Evolutionary conservation across 805 yeast species (phyloP).

Genomic region (Cyberlindnera bimundalis): DNA sequence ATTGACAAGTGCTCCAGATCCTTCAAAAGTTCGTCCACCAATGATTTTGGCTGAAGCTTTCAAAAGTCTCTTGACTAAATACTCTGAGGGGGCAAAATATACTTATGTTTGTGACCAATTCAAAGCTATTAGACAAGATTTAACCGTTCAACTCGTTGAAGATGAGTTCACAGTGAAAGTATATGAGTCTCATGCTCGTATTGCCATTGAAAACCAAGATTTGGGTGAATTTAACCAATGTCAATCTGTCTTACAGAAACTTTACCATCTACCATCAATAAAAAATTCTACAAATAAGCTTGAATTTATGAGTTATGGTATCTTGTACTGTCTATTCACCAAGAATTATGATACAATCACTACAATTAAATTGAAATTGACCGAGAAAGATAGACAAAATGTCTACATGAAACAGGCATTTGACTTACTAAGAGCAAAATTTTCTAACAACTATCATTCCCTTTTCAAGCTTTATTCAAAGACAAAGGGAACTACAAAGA

Average conservation of each 20-base stretch:
- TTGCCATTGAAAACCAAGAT: conserved; percentile 82
- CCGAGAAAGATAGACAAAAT: conserved; percentile 24
- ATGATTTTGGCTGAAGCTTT: conserved; percentile 56
- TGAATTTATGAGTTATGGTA: conserved; percentile 72
- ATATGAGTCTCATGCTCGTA: conserved; percentile 80
- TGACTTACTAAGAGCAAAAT: conserved; percentile 29
- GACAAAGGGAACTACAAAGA: conserved; percentile 41
- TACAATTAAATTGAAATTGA: conserved; percentile 42
- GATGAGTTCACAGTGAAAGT: conserved; percentile 72
- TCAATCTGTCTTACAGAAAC: conserved; percentile 68
- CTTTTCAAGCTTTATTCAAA: conserved; percentile 43
- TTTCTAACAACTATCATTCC: conserved; percentile 47
- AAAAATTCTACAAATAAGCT: conserved; percentile 37
- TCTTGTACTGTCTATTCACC: conserved; percentile 73
- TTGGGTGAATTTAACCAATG: conserved; percentile 96
- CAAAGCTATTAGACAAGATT: conserved; percentile 88
- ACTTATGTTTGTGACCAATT: conserved; percentile 84
- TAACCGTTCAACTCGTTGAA: conserved; percentile 86
- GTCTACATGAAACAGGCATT: conserved; percentile 26
- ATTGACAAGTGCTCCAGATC: conserved; percentile 89
- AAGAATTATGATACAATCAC: conserved; percentile 43
- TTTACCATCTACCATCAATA: conserved; percentile 48
- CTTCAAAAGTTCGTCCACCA: conserved; percentile 75
- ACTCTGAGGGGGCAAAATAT: conserved; percentile 50
- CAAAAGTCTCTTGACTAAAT: conserved; percentile 49